A percentile compares a stretch with the other conserved stretches of the same genome.
These are phyloP conservation scores for Diplodia corticola DNA, from an alignment of 2,329 filamentous ascomycete genomes.

Conservation along the genomic window DNA sequence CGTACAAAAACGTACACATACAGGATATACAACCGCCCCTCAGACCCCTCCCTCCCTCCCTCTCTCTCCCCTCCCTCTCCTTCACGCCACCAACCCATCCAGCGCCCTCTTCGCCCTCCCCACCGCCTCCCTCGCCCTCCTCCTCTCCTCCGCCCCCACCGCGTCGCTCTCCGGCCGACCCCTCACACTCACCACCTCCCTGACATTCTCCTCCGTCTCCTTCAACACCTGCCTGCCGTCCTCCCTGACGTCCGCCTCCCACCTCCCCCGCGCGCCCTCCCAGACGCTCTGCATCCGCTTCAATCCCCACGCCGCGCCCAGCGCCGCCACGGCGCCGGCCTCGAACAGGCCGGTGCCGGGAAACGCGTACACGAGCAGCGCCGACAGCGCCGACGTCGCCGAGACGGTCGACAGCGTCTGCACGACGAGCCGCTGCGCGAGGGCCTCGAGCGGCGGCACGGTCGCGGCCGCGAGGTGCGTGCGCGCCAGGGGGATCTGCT, in stretches of 20 bases:
- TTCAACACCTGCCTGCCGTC: slow-evolving; percentile 58
- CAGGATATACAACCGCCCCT: neutral
- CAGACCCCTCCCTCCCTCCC: neutral
- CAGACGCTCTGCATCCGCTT: slow-evolving; percentile 60
- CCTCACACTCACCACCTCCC: slow-evolving; percentile 44
- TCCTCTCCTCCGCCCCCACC: slow-evolving; percentile 1
- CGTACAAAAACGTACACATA: neutral
- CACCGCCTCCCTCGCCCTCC: slow-evolving; percentile 47
- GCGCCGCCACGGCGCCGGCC: slow-evolving; percentile 58
- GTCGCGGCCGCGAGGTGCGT: slow-evolving; percentile 45
- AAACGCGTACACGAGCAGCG: slow-evolving; percentile 58
- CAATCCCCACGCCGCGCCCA: slow-evolving; percentile 59
- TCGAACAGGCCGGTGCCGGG: slow-evolving; percentile 53
- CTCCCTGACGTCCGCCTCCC: slow-evolving; percentile 57
- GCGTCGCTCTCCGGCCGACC: slow-evolving; percentile 37
- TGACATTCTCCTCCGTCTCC: slow-evolving; percentile 54
- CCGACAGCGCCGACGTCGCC: slow-evolving; percentile 53
- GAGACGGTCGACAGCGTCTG: slow-evolving; percentile 73
- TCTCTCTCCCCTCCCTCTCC: neutral
- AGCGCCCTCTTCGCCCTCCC: slow-evolving; percentile 50
- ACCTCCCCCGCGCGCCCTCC: slow-evolving; percentile 54
- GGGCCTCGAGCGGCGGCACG: slow-evolving; percentile 47
- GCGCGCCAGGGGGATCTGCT: slow-evolving; percentile 72
- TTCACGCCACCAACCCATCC: slow-evolving; percentile 31
- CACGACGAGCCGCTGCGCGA: slow-evolving; percentile 58